Evolutionary conservation across 129 eudicot genomes (phyloP), one percentile per base, ranked within the genome.

Genomic region (Pulicaria dysenterica): DNA sequence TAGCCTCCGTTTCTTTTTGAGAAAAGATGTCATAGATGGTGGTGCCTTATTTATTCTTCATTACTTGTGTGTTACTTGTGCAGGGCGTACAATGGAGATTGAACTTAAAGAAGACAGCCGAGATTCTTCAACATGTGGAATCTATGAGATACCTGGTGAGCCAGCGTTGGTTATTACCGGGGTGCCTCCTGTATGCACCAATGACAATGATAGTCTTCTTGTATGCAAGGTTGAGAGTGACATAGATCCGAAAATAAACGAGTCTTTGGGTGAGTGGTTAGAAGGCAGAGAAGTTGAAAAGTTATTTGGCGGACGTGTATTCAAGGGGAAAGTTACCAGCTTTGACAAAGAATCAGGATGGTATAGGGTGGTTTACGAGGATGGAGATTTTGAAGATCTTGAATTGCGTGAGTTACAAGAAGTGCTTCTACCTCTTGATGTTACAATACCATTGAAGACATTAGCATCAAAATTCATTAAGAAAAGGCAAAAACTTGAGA

Each of bases 311-410:
- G 72, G 62, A 1, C 55, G 67, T 40, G 49, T 59, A 1, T 92
- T 67, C 14, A 72, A 49, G 1, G 98, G 98, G 49, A 85, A 44
- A 77, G 92, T 92, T 39, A 78, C 67, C 4, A 57, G 80, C 56
- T 92, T 79, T 76, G 98, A 92, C 62, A 58, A 80, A 54, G 92
- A 92, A 67, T 37, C 79, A 16, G 95, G 91, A 24, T 89, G 98
- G 98, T 92, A 85, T 45, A 84, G 86, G 77, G 95, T 89, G 36
- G 78, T 75, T 9, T 92, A 92, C 44, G 95, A 85, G 64, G 98
- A 92, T 73, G 98, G 92, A 1, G 98, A 92, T 61, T 79, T 65
- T 73, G 98, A 92, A 86, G 98, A 92, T 80, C 91, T 92, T 46
- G 91, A 89, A 76, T 92, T 90, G 96, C 82, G 76, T 58, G 98